phyloP scores from a whole-genome alignment of 1,139 yeast genomes.

The Diutina neorugosa region DNA sequence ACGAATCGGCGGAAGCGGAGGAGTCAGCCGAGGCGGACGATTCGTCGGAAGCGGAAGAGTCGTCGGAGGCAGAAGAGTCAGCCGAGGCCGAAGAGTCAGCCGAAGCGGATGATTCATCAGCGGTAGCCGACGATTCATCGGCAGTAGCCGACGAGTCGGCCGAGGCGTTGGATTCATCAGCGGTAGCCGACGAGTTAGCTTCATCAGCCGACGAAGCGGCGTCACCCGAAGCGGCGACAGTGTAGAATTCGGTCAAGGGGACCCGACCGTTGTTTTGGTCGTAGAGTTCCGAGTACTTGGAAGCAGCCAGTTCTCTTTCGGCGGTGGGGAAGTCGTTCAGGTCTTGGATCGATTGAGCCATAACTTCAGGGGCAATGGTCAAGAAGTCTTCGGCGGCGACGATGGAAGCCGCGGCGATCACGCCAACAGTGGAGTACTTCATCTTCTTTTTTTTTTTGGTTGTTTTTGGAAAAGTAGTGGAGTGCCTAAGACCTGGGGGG shows the following conservation, averaged over 20 bases:
- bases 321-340: slow-evolving; percentile 1
- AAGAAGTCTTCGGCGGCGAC: not conserved
- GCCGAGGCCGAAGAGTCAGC: not conserved
- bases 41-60: not conserved
- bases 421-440: not conserved
- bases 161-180: not conserved
- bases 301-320: not conserved
- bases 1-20: not conserved
- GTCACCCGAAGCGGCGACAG: not conserved
- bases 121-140: not conserved
- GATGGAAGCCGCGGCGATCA: not conserved
- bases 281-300: not conserved
- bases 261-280: not conserved
- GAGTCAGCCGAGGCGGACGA: not conserved
- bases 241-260: slow-evolving; percentile 1
- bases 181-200: not conserved
- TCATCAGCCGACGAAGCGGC: not conserved
- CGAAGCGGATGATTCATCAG: not conserved
- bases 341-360: not conserved
- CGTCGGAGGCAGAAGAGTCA: not conserved
- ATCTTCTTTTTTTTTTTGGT: not conserved
- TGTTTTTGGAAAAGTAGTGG: not conserved
- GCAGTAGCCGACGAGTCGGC: not conserved
- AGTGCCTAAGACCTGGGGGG: not conserved
- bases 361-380: slow-evolving; percentile 2